Percentiles rank a stretch among this genome's conserved stretches.
These are phyloP conservation scores for Xanthoconium separans DNA, from an alignment of 1,284 basidiomycete genomes.

Conservation along the genomic window DNA sequence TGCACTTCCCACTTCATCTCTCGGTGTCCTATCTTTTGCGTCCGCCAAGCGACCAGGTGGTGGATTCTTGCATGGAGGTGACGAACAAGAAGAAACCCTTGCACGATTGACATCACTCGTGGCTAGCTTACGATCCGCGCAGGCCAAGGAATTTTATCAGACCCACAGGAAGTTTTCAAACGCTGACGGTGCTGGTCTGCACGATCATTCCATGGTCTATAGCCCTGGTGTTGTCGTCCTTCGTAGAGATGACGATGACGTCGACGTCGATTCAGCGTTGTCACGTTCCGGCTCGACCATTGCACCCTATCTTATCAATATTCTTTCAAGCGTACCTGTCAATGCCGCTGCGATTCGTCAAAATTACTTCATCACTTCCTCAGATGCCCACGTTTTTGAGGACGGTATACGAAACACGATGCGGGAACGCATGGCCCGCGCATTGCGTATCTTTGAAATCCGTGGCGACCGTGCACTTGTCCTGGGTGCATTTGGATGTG, in stretches of 20 bases:
- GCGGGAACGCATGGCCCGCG: slow-evolving; percentile 38
- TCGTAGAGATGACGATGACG: slow-evolving; percentile 36
- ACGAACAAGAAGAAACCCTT: slow-evolving; percentile 48
- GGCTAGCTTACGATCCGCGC: slow-evolving; percentile 39
- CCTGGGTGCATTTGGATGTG: slow-evolving; percentile 50
- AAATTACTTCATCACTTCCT: slow-evolving; percentile 38
- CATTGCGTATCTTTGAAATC: slow-evolving; percentile 45
- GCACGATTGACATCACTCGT: slow-evolving; percentile 46
- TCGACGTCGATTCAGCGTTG: slow-evolving; percentile 7
- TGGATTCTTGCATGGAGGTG: slow-evolving; percentile 45
- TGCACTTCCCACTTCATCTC: slow-evolving; percentile 26
- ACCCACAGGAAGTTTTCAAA: slow-evolving; percentile 37
- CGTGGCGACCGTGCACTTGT: slow-evolving; percentile 44
- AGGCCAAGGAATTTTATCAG: slow-evolving; percentile 43
- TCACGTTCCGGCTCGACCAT: slow-evolving; percentile 28
- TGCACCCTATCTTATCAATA: slow-evolving; percentile 43
- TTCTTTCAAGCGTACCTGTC: slow-evolving; percentile 46
- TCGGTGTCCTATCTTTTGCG: slow-evolving; percentile 49
- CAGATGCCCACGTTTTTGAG: slow-evolving; percentile 37
- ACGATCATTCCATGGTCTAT: slow-evolving; percentile 51
- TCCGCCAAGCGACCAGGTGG: slow-evolving; percentile 48
- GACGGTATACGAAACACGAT: slow-evolving; percentile 40
- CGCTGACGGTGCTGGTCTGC: slow-evolving; percentile 39
- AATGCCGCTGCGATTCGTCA: slow-evolving; percentile 43
- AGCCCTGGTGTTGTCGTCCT: slow-evolving; percentile 48